Base-by-base conservation (phyloP, 2,329 filamentous ascomycete genomes). In the Fusarium irregulare region DNA sequence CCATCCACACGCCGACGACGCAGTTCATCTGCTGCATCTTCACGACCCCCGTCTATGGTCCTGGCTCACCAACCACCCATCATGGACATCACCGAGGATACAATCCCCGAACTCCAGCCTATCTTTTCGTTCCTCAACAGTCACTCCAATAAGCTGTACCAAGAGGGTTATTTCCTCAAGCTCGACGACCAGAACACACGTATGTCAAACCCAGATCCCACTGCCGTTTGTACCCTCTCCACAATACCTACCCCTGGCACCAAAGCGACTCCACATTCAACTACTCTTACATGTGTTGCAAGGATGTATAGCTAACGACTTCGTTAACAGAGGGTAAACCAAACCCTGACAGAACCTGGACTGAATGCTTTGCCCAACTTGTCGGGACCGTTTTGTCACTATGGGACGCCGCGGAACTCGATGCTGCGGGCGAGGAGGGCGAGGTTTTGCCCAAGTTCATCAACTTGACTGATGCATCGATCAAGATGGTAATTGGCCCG, bases 151-250 rank as follows among this genome's bases (percentile, higher is more conserved):
- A 98, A 98, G 82, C 84, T 98, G 59, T 99, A 98, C 79, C 94
- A 98, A 74, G 96, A 99, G 82, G 96, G 96, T 40, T 99, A 98
- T 78, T 98, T 99, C 73, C 83, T 99, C 74, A 99, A 98, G 82
- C 84, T 99, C 50, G 95, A 98, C 79, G 96, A 99, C 80, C 90
- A 97, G 73, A 97, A 98, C 77, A 91, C 90, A 58, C 91, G 94
- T 97, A 87, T 75, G 93, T 50, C 57, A 30, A 25, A 63, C 49
- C 68, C 49, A 41, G 30, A 50, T 54, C 47, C 30, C 50, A 56
- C 37, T 61, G 42, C 88, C 62, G 34, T 42, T 53, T 47, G 30
- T 59, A 21, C 50, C 49, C 41, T 40, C 37, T n/a, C 61, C 63
- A 62, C 63, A 49, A 47, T 53, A 53, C 49, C 20, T 42, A 55